Evolutionary conservation across 192 early-diverging fungal genomes (phyloP).

Genomic region (Jimgerdemannia lactiflua): DNA sequence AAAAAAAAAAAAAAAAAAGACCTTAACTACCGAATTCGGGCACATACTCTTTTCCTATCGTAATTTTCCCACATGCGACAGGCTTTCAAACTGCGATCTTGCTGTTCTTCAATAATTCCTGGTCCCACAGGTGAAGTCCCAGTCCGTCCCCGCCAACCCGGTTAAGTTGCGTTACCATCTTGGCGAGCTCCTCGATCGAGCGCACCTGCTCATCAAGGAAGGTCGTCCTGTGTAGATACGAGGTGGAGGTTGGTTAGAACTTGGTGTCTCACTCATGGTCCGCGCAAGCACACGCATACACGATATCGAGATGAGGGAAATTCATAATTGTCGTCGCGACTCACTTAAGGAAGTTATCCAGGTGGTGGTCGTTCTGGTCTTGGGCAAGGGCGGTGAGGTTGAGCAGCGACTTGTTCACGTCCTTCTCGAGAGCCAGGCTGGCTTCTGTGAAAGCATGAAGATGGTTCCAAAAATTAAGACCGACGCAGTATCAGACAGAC

Average conservation of each 20-base stretch:
- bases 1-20: too few species aligned
- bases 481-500: neutral
- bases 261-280: neutral
- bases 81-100: constrained; percentile 4
- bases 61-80: neutral
- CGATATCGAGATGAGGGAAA: too few species aligned
- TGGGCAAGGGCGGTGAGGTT: constrained; percentile 37
- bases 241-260: neutral
- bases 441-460: constrained; percentile 2
- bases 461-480: neutral
- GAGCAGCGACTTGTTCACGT: constrained; percentile 44
- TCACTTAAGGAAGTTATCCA: constrained; percentile 36
- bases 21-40: too few species aligned
- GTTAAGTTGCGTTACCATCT: constrained; percentile 42
- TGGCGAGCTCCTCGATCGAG: constrained; percentile 42
- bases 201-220: constrained; percentile 41
- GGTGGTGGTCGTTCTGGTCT: constrained; percentile 41
- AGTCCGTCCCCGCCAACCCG: constrained; percentile 47
- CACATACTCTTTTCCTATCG: too few species aligned
- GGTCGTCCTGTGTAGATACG: neutral
- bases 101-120: constrained; percentile 31
- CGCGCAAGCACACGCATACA: too few species aligned
- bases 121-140: constrained; percentile 46
- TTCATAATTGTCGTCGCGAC: neutral
- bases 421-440: constrained; percentile 22